Base-by-base conservation (phyloP, 345 rosid species). In the Hevea brasiliensis region DNA sequence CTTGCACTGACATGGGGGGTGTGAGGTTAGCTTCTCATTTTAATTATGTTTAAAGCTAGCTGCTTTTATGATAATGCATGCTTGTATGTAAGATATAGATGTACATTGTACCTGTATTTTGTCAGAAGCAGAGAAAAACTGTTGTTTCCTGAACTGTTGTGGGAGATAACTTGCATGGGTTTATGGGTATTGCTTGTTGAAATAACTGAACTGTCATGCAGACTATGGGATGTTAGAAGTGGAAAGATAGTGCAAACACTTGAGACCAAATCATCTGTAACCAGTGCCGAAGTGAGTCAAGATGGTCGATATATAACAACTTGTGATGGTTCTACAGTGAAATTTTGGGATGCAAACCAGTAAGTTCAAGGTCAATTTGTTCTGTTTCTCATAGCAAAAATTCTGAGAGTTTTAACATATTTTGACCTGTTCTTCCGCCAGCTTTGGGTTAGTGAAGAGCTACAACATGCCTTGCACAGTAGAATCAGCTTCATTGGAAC, bases 331-430 rank as follows among this genome's bases (percentile, higher is more conserved):
- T 87, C 92, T 55, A 88, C 89, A 29, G 92, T 92, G 72, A 90
- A 92, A 78, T 92, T 92, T 74, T 90, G 98, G 97, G 97, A 92
- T 80, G 89, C 98, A 61, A 92, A 87, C 77, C 93, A 87, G 97
- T 92, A 86, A 81, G 96, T 84, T 77, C 42, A 18, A 13, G 8
- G 37, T 18, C 27, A 58, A 41, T 29, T 42, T 35, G 20, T 11
- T 68, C 44, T 12, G 55, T 53, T 12, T 50, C 26, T 68, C 4
- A 12, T 53, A 3, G 1, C 40, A 59, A 26, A 32, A 27, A 20
- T 59, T 59, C 7, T 59, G 6, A 26, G 63, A 27, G 17, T 13
- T 23, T 57, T 26, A 26, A 26, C 4, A 27, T 59, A 59, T 59
- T 59, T 59, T 20, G 40, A 1, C 40, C 4, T 13, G 1, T 23